Percentiles rank a stretch among this genome's conserved stretches.
Evolutionary conservation across 495 filamentous ascomycete genomes (phyloP).

Genomic region (Lichina pygmaea): DNA sequence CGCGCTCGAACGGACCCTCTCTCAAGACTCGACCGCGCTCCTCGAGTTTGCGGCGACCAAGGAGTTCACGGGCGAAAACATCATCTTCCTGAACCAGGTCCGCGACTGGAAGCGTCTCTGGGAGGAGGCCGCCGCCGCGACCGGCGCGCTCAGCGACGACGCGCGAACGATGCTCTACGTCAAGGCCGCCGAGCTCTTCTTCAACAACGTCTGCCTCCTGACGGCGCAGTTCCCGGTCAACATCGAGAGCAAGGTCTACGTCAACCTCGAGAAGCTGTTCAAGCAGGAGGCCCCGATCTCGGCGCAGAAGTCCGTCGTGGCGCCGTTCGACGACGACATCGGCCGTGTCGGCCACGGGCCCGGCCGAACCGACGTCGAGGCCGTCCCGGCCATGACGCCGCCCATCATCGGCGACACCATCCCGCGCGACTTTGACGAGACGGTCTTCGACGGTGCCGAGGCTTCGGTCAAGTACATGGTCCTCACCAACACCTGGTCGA

Average conservation of each 20-base stretch:
- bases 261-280: conserved; percentile 22
- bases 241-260: conserved; percentile 22
- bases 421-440: conserved; percentile 20
- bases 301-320: conserved; percentile 2
- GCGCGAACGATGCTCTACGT: conserved; percentile 2
- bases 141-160: neutral
- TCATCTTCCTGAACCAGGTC: conserved; percentile 32
- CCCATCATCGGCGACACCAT: conserved; percentile 6
- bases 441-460: conserved; percentile 31
- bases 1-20: conserved; percentile 29
- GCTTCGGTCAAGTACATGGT: conserved; percentile 39
- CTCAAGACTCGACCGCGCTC: conserved; percentile 24
- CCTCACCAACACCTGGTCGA: conserved; percentile 43
- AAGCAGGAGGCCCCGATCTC: conserved; percentile 12
- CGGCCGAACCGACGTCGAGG: neutral
- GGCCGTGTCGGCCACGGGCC: neutral
- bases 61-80: conserved; percentile 43
- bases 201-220: conserved; percentile 28
- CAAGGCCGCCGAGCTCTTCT: conserved; percentile 18
- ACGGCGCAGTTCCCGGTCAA: conserved; percentile 25
- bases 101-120: conserved; percentile 21
- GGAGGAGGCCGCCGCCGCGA: conserved; percentile 8
- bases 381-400: neutral
- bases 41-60: conserved; percentile 30
- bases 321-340: conserved; percentile 3